Evolutionary conservation across 2,329 filamentous ascomycete species (phyloP), one percentile per base, ranked within the genome.

Genomic region (Neofusicoccum kwambonambiense): DNA sequence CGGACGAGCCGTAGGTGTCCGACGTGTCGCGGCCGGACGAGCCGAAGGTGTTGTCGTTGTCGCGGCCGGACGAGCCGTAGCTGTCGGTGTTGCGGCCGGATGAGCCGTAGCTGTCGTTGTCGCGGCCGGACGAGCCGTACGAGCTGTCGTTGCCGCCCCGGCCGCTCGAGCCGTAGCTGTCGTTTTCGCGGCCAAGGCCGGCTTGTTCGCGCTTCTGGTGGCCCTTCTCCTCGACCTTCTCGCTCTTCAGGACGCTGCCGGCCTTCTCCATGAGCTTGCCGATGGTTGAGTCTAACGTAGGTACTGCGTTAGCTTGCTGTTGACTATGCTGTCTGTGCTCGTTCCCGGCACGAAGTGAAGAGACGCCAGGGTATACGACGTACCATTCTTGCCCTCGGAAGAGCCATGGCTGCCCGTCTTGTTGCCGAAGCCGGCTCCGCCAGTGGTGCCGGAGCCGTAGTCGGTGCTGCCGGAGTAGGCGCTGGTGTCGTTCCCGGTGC

Each of bases 211-310:
- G 79, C 81, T 83, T 86, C 70, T 75, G 77, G 7, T 75, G 73
- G 3, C 85, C 86, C 75, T 82, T 84, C 68, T 81, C 74, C 63
- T 77, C 77, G 12, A 87, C 64, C 49, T 75, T 77, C 15, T 81
- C 77, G 68, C 79, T 85, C 62, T 81, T 75, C 67, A 88, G 69
- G 57, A 83, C 69, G 12, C 75, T 73, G 8, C 85, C 84, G 5
- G 81, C 82, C 79, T 86, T 87, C 76, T 89, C 84, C 74, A 88
- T 77, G 27, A 88, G 64, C 76, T 85, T 87, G 52, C 86, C 86
- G 22, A 85, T 62, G 15, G 80, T 81, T 58, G 82, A 84, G 71
- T 84, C 81, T 70, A 52, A 19, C 3, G 11, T 19, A 15, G 7
- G n/a, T 64, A 72, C 70, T 67, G 42, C 67, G 64, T 57, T 61